These are phyloP conservation scores for Musa troglodytarum DNA, from an alignment of 176 grass and related monocot genomes.

Conservation along the genomic window DNA sequence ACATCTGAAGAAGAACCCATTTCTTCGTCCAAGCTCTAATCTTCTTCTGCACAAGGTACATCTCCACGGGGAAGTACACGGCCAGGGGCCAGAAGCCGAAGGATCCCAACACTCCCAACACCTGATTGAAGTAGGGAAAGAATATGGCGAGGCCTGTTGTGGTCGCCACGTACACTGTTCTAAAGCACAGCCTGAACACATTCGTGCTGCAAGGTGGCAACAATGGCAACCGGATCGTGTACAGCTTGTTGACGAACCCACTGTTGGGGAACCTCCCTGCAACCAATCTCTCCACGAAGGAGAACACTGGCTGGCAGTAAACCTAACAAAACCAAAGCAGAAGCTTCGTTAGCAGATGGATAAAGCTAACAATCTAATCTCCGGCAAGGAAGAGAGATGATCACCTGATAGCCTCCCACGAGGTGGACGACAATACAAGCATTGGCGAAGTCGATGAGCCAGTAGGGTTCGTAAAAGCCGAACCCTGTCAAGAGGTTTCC, in stretches of 20 bases:
- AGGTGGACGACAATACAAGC: constrained; percentile 67
- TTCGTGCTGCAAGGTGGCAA: constrained; percentile 41
- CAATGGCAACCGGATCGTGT: constrained; percentile 32
- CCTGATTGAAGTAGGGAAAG: constrained; percentile 78
- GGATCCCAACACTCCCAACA: constrained; percentile 56
- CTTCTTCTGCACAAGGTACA: constrained; percentile 68
- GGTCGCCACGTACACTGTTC: constrained; percentile 53
- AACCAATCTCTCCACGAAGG: background rate
- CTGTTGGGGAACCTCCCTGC: constrained; percentile 8
- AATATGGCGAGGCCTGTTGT: constrained; percentile 49
- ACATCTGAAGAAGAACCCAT: constrained; percentile 50
- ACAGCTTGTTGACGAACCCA: constrained; percentile 56
- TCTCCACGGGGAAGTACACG: constrained; percentile 85
- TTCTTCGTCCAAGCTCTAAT: constrained; percentile 35
- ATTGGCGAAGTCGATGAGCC: constrained; percentile 79
- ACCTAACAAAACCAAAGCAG: background rate
- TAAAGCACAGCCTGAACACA: constrained; percentile 46
- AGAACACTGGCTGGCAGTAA: constrained; percentile 13
- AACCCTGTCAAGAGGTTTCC: constrained; percentile 79
- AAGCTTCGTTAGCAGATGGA: background rate
- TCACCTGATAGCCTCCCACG: constrained; percentile 58
- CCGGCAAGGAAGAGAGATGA: too few relatives aligned
- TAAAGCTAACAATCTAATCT: background rate
- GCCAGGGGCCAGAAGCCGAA: constrained; percentile 69
- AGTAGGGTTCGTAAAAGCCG: constrained; percentile 62